Conservation (phyloP, 2,329 filamentous ascomycete species). For the Alternaria gaisen region DNA sequence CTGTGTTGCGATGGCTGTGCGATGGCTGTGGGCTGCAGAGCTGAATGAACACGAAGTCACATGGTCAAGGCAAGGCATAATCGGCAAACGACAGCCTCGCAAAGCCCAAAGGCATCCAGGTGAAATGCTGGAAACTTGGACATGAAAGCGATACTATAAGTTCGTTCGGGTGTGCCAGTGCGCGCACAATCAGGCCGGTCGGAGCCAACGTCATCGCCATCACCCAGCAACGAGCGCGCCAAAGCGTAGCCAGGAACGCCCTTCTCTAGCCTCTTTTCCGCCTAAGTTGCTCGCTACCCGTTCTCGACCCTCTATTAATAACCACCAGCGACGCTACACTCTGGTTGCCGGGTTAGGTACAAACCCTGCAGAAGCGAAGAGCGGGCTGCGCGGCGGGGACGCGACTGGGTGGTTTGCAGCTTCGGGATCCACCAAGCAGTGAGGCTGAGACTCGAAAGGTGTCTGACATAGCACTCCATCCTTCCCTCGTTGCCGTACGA, state of each 20-base stretch:
- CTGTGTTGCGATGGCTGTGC: background rate
- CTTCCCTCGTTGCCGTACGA: background rate
- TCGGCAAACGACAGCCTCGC: background rate
- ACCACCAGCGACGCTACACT: constrained; percentile 5
- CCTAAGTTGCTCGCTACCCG: background rate
- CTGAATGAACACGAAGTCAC: constrained; percentile 4
- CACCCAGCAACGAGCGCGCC: constrained; percentile 2
- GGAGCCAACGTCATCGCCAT: background rate
- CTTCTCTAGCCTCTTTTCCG: background rate
- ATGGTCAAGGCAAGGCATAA: background rate
- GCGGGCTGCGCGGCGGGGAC: constrained; percentile 15
- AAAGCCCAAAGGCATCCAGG: background rate
- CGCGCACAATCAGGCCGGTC: background rate
- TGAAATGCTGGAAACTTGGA: background rate
- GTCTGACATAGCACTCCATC: constrained; percentile 2
- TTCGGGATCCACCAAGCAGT: constrained; percentile 18
- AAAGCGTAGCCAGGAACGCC: background rate
- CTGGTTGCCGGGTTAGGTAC: constrained; percentile 16
- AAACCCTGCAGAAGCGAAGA: constrained; percentile 13
- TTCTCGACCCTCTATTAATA: constrained; percentile 17
- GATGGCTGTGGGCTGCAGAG: constrained; percentile 4
- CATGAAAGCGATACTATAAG: background rate
- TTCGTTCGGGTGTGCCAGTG: background rate
- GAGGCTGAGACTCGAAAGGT: constrained; percentile 26
- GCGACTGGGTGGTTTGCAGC: constrained; percentile 14